Percentiles rank a stretch among this genome's conserved stretches.
Conservation (phyloP, 2,329 filamentous ascomycete genomes). For the Trichoderma oligosporum region DNA sequence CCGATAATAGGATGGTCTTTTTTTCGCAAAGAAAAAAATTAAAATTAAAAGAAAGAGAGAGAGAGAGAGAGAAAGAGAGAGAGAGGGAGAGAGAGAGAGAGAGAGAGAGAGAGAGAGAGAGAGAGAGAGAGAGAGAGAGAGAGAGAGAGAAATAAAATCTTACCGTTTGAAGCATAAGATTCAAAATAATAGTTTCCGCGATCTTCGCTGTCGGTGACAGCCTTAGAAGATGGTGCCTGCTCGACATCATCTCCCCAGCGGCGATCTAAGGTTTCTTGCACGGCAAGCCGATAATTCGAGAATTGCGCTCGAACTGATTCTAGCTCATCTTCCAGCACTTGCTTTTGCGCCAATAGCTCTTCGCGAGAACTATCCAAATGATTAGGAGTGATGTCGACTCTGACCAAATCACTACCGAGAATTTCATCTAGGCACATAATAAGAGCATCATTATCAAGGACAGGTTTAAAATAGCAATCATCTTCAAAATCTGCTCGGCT, state of each 20-base stretch:
- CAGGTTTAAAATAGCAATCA: constrained; percentile 77
- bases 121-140: too few species aligned
- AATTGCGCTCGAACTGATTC: constrained; percentile 59
- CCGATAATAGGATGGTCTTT: too few species aligned
- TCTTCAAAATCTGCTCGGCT: constrained; percentile 62
- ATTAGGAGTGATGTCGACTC: constrained; percentile 25
- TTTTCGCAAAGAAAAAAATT: too few species aligned
- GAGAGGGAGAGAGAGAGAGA: too few species aligned
- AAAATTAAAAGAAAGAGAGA: too few species aligned
- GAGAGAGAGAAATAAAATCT: background rate
- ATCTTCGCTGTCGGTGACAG: constrained; percentile 29
- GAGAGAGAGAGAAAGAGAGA: too few species aligned
- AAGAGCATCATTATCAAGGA: constrained; percentile 83
- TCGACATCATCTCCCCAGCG: constrained; percentile 58
- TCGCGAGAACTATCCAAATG: constrained; percentile 28
- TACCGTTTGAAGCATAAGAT: constrained; percentile 60
- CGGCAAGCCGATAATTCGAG: constrained; percentile 60
- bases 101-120: too few species aligned
- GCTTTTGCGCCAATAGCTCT: constrained; percentile 47
- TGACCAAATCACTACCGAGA: constrained; percentile 47
- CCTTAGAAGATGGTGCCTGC: constrained; percentile 26
- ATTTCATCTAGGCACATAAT: constrained; percentile 81
- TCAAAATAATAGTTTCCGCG: constrained; percentile 52
- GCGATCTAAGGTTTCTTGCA: constrained; percentile 63
- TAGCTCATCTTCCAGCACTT: constrained; percentile 57